These are phyloP conservation scores for Galerina sulciceps DNA, from an alignment of 768 basidiomycete species.

Conservation along the genomic window DNA sequence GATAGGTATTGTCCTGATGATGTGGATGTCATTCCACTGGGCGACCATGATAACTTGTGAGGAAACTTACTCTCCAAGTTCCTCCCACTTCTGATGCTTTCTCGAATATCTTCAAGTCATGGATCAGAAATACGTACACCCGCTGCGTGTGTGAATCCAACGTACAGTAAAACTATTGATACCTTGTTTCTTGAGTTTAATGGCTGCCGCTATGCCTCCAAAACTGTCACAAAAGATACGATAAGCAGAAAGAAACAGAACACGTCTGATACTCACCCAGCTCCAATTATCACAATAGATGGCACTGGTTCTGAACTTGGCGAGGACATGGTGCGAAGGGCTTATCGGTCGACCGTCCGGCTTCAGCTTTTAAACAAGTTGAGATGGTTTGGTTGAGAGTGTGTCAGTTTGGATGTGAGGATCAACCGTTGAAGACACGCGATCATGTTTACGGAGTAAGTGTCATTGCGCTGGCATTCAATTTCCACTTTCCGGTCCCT, in stretches of 20 bases:
- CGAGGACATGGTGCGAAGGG: neutral
- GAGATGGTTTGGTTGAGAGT: too few relatives aligned
- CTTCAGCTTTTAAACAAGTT: too few relatives aligned
- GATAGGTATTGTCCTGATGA: conserved; percentile 37
- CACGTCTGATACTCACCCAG: conserved; percentile 27
- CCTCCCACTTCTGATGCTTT: conserved; percentile 49
- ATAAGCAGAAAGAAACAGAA: neutral
- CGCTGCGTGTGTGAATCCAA: neutral
- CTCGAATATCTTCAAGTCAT: conserved; percentile 44
- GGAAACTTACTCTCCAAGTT: conserved; percentile 49
- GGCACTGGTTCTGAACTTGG: neutral
- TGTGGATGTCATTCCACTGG: neutral
- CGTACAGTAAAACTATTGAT: conserved; percentile 46
- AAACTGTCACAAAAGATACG: conserved; percentile 28
- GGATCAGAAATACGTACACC: neutral
- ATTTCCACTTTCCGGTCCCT: too few relatives aligned
- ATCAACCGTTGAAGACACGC: neutral
- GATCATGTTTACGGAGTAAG: too few relatives aligned
- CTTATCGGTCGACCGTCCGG: neutral
- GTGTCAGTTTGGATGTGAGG: neutral
- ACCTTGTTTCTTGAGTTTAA: conserved; percentile 41
- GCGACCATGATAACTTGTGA: neutral
- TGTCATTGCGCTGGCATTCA: too few relatives aligned
- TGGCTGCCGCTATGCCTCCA: conserved; percentile 47
- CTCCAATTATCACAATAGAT: conserved; percentile 35